Percentiles rank a stretch among this genome's conserved stretches.
Conservation (phyloP, 176 grass and related monocot species). For the Oryza punctata region DNA sequence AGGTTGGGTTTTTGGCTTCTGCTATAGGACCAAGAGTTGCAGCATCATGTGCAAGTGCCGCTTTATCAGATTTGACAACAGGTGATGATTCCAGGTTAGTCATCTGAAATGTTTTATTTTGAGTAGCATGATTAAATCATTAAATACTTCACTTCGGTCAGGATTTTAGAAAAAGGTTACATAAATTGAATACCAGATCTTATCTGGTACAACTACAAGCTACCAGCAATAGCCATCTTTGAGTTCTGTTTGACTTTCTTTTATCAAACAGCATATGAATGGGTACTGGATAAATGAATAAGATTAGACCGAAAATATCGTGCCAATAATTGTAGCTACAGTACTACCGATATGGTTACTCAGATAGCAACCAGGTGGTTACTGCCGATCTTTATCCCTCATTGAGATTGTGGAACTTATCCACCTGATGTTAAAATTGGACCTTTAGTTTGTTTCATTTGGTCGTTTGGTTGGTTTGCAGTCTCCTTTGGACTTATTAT, state of each 20-base stretch:
- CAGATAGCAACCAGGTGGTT: not conserved
- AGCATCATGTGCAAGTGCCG: slow-evolving; percentile 78
- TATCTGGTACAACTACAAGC: not conserved
- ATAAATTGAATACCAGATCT: not conserved
- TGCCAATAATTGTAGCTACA: not conserved
- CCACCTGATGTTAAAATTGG: not conserved
- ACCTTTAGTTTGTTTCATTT: slow-evolving; percentile 4
- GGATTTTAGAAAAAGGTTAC: not conserved
- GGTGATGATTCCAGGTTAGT: slow-evolving; percentile 76
- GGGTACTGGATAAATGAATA: not conserved
- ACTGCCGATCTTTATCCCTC: not conserved
- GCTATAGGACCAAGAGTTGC: slow-evolving; percentile 96
- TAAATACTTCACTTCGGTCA: not conserved
- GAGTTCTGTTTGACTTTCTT: not conserved
- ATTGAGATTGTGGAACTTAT: not conserved
- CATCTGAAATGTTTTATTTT: slow-evolving; percentile 32
- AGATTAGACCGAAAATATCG: not conserved
- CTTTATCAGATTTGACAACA: slow-evolving; percentile 75
- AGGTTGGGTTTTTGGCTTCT: slow-evolving; percentile 92
- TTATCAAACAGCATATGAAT: not conserved
- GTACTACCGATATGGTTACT: fast-evolving
- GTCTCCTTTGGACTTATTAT: slow-evolving; percentile 4
- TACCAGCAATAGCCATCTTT: not conserved
- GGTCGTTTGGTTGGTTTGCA: not conserved
- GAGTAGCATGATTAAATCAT: slow-evolving; percentile 28